phyloP scores from a whole-genome alignment of 306 rosid genomes.

The Dalbergia oliveri region DNA sequence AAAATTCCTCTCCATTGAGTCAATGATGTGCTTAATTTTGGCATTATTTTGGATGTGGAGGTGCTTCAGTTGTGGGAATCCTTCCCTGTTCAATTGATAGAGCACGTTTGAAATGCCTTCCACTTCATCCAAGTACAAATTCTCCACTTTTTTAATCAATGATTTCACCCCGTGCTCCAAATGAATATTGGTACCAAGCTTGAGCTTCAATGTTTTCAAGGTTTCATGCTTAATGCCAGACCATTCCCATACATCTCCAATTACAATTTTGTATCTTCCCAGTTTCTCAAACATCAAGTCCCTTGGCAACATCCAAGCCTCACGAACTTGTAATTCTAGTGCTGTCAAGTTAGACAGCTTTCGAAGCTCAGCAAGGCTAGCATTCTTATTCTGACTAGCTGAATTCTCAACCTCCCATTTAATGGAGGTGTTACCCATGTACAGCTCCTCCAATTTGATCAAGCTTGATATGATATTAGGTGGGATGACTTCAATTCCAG shows the following conservation, averaged over 20 bases:
- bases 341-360: neutral
- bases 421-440: neutral
- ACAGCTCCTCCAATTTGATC: neutral
- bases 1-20: neutral
- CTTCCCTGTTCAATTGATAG: neutral
- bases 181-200: constrained; percentile 28
- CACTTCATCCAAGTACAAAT: constrained; percentile 43
- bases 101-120: constrained; percentile 26
- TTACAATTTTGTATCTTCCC: neutral
- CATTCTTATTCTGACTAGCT: neutral
- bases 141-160: constrained; percentile 41
- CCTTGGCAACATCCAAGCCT: neutral
- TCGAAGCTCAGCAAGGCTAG: constrained; percentile 28
- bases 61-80: constrained; percentile 42
- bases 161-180: constrained; percentile 33
- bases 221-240: neutral
- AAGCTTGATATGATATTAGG: constrained; percentile 33
- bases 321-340: neutral
- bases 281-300: neutral
- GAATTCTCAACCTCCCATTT: constrained; percentile 23
- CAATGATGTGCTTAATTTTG: constrained; percentile 3
- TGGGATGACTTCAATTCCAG: constrained; percentile 17
- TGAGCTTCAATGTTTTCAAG: constrained; percentile 38
- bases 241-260: neutral
- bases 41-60: constrained; percentile 31